These are phyloP conservation scores for Testicularia cyperi DNA, from an alignment of 1,284 basidiomycete genomes.

Conservation along the genomic window DNA sequence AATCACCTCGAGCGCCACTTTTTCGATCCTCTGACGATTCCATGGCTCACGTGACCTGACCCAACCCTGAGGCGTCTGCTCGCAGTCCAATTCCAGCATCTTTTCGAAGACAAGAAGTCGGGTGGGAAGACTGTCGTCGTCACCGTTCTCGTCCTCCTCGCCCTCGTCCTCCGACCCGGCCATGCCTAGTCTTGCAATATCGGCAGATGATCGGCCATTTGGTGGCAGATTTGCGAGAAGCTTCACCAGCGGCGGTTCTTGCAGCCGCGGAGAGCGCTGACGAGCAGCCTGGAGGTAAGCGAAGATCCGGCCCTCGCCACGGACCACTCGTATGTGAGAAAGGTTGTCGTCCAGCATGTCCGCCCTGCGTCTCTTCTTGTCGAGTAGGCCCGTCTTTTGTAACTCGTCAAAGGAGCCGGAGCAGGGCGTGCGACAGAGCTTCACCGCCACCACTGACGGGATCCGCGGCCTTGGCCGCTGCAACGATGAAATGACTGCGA, in stretches of 20 bases:
- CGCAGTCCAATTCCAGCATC: constrained; percentile 44
- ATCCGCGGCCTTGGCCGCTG: neutral
- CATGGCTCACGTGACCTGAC: constrained; percentile 23
- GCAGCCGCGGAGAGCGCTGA: constrained; percentile 5
- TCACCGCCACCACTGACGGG: constrained; percentile 45
- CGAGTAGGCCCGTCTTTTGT: constrained; percentile 36
- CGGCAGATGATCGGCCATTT: neutral
- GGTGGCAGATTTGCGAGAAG: constrained; percentile 36
- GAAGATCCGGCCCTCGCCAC: constrained; percentile 48
- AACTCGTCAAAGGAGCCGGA: constrained; percentile 49
- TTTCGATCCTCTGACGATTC: constrained; percentile 39
- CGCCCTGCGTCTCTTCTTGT: constrained; percentile 20
- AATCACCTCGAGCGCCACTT: constrained; percentile 33
- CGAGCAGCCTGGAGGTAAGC: constrained; percentile 36
- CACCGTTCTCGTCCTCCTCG: constrained; percentile 4
- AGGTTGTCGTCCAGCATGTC: constrained; percentile 25
- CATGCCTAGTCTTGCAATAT: neutral
- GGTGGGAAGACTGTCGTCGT: constrained; percentile 34
- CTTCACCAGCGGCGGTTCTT: constrained; percentile 28
- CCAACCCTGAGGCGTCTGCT: constrained; percentile 36
- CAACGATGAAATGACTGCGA: too few species aligned
- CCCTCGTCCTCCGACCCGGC: too few species aligned
- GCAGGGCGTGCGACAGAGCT: constrained; percentile 49
- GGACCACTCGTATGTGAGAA: constrained; percentile 39
- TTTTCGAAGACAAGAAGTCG: constrained; percentile 45